These are phyloP conservation scores for Kitagawia praeruptora DNA, from an alignment of 129 eudicot species.

Conservation along the genomic window DNA sequence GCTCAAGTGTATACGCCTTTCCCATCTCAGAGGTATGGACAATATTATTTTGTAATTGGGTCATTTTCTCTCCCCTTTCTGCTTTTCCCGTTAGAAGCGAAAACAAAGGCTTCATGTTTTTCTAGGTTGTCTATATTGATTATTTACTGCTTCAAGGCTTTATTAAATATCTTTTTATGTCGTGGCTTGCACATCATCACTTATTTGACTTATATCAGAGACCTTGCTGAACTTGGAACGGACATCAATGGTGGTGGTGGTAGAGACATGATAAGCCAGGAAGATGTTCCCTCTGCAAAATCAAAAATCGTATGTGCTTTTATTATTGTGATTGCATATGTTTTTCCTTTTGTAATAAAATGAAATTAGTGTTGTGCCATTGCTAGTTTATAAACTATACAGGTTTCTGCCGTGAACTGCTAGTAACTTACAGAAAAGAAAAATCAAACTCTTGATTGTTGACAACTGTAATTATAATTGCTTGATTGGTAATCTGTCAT, in stretches of 20 bases:
- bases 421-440: background rate
- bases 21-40: slow-evolving; percentile 61
- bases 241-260: slow-evolving; percentile 38
- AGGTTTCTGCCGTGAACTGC: background rate
- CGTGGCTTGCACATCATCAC: background rate
- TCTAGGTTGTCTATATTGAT: background rate
- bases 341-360: background rate
- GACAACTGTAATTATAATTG: background rate
- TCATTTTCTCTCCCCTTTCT: slow-evolving; percentile 15
- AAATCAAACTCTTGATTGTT: background rate
- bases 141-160: background rate
- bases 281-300: slow-evolving; percentile 38
- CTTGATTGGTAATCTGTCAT: background rate
- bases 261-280: slow-evolving; percentile 56
- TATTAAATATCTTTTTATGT: background rate
- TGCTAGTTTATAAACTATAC: background rate
- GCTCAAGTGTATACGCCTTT: slow-evolving; percentile 54
- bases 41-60: slow-evolving; percentile 26
- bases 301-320: slow-evolving; percentile 55
- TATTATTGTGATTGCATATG: slow-evolving; percentile 4
- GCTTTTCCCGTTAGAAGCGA: background rate
- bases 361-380: background rate
- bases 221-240: slow-evolving; percentile 65
- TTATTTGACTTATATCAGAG: slow-evolving; percentile 35
- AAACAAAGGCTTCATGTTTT: background rate